Base-by-base conservation (phyloP, 208 protist genomes). In the Porcisia deanei region DNA sequence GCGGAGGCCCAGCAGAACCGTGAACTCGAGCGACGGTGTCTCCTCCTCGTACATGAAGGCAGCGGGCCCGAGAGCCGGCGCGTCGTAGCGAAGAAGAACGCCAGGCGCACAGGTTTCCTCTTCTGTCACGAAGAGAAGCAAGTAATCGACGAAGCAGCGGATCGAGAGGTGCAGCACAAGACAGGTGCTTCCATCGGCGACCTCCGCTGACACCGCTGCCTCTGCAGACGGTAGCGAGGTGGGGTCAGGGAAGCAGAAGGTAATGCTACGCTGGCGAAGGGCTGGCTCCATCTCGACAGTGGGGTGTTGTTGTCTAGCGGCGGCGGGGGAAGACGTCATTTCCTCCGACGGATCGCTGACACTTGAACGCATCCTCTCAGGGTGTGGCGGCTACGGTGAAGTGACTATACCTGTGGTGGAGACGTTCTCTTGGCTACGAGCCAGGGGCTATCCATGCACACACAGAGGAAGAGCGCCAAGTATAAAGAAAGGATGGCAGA, bases 111-210 rank as follows among this genome's bases (percentile, higher is more conserved):
- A 90, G 8, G 76, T 89, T 66, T 69, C 81, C 47, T 88, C 89
- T 78, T 97, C 91, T 53, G 91, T 95, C 22, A 94, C 71, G 53
- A 93, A 78, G 18, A 96, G 61, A 67, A 91, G 88, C 39, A 95
- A 54, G 63, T 77, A 82, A 71, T 97, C 92, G 45, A 66, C 43
- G 67, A 94, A 97, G 75, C 80, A 85, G 66, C 92, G 92, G 12
- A 90, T 73, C 12, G 85, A 82, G 16, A 97, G 53, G 68, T 95
- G 90, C 30, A 97, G 20, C 7, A 53, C 41, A 16, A 9, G 18
- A 49, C 39, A 25, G 37, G 34, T 41, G 22, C 22, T n/a, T 25
- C 10, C 57, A 14, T 72, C 30, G 9, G 4, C 5, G 39, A 47
- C 63, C 22, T 67, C 63, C 22, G 37, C 41, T 52, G 41, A 30